Evolutionary conservation across 2,329 filamentous ascomycete genomes (phyloP), one percentile per base, ranked within the genome.

Genomic region (Fusarium pininemorale): DNA sequence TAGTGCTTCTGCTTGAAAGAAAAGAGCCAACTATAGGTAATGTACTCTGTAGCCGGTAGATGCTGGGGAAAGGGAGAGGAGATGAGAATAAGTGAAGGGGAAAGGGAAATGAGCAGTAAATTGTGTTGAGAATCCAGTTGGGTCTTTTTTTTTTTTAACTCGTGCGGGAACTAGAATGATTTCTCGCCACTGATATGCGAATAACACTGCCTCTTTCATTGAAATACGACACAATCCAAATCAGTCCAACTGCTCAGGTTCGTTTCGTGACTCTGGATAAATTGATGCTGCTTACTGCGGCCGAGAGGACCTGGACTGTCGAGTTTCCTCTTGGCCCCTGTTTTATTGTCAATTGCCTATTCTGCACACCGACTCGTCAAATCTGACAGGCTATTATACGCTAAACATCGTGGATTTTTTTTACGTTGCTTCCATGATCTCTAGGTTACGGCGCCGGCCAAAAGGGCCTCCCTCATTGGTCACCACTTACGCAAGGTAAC

Each of bases 281-380:
- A 41, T 47, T 30, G n/a, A 50, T 48, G 7, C 44, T 37, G 38
- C 24, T 26, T 22, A 28, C n/a, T 13, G 24, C 20, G 41, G 18
- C 26, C 30, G 30, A 26, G 28, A 37, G 37, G 35, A 42, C 35
- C 18, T 22, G 5, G 55, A 28, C 39, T 55, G 38, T 20, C 57
- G 16, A 47, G 16, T 51, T 55, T 57, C 26, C 30, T 39, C 45
- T 53, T 58, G 37, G n/a, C 38, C 47, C 39, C 37, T 45, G 48
- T 58, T 61, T 61, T 69, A 60, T 72, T 72, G 54, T 72, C 55
- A 26, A 42, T 56, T 53, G 24, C 64, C 63, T 58, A 37, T 66
- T 73, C 37, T 37, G 68, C 71, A 71, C 71, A 74, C 71, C 71
- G 71, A 74, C 71, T 72, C 68, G 44, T 58, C 53, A 38, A 54